Evolutionary conservation across 768 basidiomycete species (phyloP), one percentile per base, ranked within the genome.

Genomic region (Dendrothele bispora): DNA sequence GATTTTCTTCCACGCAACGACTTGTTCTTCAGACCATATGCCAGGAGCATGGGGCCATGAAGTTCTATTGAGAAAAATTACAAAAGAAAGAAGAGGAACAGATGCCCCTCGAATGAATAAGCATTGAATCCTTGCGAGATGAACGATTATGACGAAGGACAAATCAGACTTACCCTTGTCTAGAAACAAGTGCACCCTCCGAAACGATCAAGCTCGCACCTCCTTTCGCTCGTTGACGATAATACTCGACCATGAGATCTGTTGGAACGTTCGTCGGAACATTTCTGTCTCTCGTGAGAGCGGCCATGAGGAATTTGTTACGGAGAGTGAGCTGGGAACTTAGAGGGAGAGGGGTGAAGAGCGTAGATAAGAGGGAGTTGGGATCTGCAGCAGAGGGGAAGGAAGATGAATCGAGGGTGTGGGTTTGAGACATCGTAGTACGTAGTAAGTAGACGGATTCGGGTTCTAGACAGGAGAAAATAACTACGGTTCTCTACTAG

Each of bases 211-310:
- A 55, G 5, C 70, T 68, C 3, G 66, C 66, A 17, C 67, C 68
- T 2, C 66, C 66, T 5, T 41, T 43, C 5, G 69, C 70, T 7
- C 72, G 67, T 47, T 72, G 71, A 15, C 40, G 50, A 47, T 72
- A 74, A 50, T 72, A 70, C 48, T 71, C 61, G n/a, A 49, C 51
- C 56, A 64, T 71, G 37, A 62, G 45, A 22, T 62, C 60, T 47
- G 64, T 72, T 14, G 70, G 68, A 17, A 73, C 54, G 15, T 62
- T 61, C 11, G 51, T 58, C n/a, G 58, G 52, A 8, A 58, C 46
- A 7, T 66, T 57, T 7, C 70, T 65, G 43, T 62, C 69, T 12
- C 72, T 63, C 10, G 69, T 72, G 27, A 74, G 49, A 2, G 69
- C 60, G 43, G 65, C 59, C 63, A 72, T 65, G 48, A 61, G 51